phyloP scores from a whole-genome alignment of 75 land plant genomes.

The Cryptomeria japonica region DNA sequence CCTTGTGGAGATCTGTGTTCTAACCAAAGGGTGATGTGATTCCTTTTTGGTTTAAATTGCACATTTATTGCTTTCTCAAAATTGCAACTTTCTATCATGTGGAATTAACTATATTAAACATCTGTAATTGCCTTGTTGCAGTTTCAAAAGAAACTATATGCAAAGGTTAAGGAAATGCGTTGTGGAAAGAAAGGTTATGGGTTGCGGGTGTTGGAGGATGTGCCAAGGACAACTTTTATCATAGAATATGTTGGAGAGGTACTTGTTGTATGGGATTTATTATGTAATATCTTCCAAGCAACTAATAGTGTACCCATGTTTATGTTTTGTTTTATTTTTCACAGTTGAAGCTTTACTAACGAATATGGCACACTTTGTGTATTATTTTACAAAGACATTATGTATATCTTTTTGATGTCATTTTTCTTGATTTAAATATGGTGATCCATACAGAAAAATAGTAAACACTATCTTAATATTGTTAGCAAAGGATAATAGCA shows the following conservation, averaged over 20 bases:
- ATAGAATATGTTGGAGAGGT: constrained; percentile 62
- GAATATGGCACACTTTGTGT: background rate
- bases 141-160: constrained; percentile 43
- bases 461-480: background rate
- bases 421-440: background rate
- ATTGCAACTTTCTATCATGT: background rate
- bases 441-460: background rate
- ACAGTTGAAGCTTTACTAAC: background rate
- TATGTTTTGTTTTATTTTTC: no score
- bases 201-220: constrained; percentile 29
- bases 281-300: background rate
- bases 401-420: background rate
- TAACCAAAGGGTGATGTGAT: constrained; percentile 41
- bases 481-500: background rate
- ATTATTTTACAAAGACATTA: background rate
- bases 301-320: background rate
- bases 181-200: constrained; percentile 59
- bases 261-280: background rate
- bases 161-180: constrained; percentile 31
- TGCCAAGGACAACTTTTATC: constrained; percentile 36
- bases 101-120: background rate
- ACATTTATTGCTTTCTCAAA: background rate
- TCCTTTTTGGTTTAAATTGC: background rate
- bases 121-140: constrained; percentile 7
- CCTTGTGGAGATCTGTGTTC: constrained; percentile 49